Evolutionary conservation across 148 eudicot genomes (phyloP), one percentile per base, ranked within the genome.

Genomic region (Chenopodium suecicum): DNA sequence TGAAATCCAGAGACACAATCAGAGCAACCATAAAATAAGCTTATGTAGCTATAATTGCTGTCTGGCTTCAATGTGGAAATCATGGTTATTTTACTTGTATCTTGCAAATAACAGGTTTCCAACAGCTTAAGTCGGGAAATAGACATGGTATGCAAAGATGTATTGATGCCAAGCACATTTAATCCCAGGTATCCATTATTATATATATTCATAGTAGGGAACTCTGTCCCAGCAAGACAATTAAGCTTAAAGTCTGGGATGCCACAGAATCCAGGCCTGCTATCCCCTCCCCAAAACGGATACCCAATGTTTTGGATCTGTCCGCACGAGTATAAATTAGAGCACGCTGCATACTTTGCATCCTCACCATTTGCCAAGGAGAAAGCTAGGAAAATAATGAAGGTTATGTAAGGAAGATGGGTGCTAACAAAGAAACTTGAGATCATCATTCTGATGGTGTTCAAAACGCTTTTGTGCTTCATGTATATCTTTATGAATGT

Each of bases 181-280:
- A 56, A 44, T 6, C 62, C 41, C 29, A 73, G 13, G 20, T 11
- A 46, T 12, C 76, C 76, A 25, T 73, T 47, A 2, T 47, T 73
- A 23, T 73, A 73, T 12, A 73, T 25, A 23, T 19, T 73, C 58
- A 73, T 46, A 73, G 31, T 73, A 10, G 75, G 75, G 29, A 14
- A 72, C 13, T 72, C 29, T 7, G 20, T 54, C 20, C 75, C 75
- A 22, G 4, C 13, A 20, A 22, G 25, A 80, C 83, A 80, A 16
- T 0, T 31, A 32, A 80, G 78, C n/a, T 11, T 7, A 17, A 80
- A 74, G 5, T 74, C 31, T 1, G 52, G 78, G 9, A 2, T 54
- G 31, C 83, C 83, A 22, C 83, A 80, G 64, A 44, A 73, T 5
- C 46, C 6, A n/a, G 83, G 83, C 72, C 83, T 27, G 63, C 29